Conservation (phyloP, 345 rosid species). For the Syzygium jambos region DNA sequence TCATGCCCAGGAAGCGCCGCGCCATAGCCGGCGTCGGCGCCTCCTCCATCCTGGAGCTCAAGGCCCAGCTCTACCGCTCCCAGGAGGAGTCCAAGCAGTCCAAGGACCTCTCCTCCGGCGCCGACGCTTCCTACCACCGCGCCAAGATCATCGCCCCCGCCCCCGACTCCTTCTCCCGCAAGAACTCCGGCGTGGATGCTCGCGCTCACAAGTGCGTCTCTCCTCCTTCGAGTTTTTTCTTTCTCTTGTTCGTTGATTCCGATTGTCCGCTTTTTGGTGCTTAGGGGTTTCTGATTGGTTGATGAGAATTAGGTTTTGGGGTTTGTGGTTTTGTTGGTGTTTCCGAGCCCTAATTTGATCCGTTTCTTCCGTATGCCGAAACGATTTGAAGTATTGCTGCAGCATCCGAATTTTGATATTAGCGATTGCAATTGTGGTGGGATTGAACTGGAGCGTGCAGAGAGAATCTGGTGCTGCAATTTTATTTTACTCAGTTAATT, state of each 20-base stretch:
- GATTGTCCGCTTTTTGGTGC: background rate
- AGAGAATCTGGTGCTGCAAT: background rate
- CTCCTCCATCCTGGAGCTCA: constrained; percentile 80
- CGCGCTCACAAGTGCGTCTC: constrained; percentile 55
- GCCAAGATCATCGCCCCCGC: constrained; percentile 55
- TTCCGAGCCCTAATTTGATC: background rate
- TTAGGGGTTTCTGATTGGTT: background rate
- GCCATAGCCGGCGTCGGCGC: constrained; percentile 86
- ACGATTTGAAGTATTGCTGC: background rate
- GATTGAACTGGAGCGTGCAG: background rate
- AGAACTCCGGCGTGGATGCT: constrained; percentile 76
- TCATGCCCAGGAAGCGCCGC: constrained; percentile 84
- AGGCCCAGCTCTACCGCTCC: constrained; percentile 79
- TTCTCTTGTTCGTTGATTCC: background rate
- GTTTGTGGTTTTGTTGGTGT: background rate
- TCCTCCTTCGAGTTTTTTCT: background rate
- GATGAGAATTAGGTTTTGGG: background rate
- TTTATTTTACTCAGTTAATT: background rate
- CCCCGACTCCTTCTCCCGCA: constrained; percentile 41
- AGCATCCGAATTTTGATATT: background rate
- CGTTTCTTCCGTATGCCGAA: background rate
- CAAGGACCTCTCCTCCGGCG: constrained; percentile 38
- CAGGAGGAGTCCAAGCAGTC: constrained; percentile 72
- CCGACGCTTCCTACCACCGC: constrained; percentile 54
- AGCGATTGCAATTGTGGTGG: background rate